Conservation (phyloP, 2,329 filamentous ascomycete species). For the Mycogone perniciosa region DNA sequence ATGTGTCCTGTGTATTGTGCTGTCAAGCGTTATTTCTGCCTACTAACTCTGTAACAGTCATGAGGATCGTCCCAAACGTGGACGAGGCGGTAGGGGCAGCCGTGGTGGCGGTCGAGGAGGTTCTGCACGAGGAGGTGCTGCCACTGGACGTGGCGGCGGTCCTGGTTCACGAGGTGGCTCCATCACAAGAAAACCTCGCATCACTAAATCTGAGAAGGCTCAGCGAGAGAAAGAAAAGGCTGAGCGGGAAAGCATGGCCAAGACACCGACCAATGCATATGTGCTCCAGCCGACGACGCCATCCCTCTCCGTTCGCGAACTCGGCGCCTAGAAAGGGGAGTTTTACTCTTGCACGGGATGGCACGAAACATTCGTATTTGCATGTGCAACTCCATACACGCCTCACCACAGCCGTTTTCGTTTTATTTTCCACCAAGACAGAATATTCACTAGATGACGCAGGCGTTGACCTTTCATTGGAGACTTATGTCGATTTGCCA, state of each 20-base stretch:
- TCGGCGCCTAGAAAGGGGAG: conserved; percentile 24
- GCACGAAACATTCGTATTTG: too few species aligned
- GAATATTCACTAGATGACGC: too few species aligned
- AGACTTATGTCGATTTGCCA: too few species aligned
- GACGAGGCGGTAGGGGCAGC: conserved; percentile 46
- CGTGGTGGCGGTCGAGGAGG: conserved; percentile 55
- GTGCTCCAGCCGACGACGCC: conserved; percentile 33
- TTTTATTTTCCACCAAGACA: too few species aligned
- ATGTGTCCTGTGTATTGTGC: conserved; percentile 26
- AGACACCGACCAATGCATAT: conserved; percentile 32
- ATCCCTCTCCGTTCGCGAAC: conserved; percentile 31
- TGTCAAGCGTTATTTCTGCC: conserved; percentile 1
- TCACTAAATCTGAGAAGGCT: conserved; percentile 79
- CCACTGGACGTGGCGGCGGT: conserved; percentile 42
- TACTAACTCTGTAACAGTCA: conserved; percentile 46
- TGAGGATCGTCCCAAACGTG: conserved; percentile 67
- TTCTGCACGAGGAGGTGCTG: conserved; percentile 48
- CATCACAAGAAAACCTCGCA: conserved; percentile 72
- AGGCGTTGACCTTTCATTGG: too few species aligned
- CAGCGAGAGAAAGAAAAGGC: conserved; percentile 76
- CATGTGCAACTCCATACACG: too few species aligned
- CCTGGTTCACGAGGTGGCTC: conserved; percentile 71
- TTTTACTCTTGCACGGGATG: too few species aligned
- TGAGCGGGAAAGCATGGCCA: conserved; percentile 54
- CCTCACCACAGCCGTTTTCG: too few species aligned